phyloP scores from a whole-genome alignment of 2,329 filamentous ascomycete genomes.

The Paraphoma chrysanthemicola region DNA sequence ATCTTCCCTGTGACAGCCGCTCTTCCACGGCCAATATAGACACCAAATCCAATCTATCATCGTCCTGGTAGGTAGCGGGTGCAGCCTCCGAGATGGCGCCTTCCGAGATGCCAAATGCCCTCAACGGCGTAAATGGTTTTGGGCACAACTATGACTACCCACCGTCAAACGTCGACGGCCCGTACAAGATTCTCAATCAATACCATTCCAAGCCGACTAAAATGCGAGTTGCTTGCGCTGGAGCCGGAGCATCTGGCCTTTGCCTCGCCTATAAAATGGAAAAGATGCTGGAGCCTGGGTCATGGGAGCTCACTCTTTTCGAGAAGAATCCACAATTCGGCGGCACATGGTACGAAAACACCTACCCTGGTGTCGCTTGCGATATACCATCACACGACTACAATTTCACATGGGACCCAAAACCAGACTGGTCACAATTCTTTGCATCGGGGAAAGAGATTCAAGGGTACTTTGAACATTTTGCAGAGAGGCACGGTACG shows the following conservation, averaged over 20 bases:
- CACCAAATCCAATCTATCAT: too few species aligned
- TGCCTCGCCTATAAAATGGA: slow-evolving; percentile 45
- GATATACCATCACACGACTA: slow-evolving; percentile 61
- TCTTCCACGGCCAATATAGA: too few species aligned
- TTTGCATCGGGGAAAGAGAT: slow-evolving; percentile 59
- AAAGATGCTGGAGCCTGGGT: slow-evolving; percentile 36
- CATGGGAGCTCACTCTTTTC: slow-evolving; percentile 38
- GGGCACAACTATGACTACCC: slow-evolving; percentile 37
- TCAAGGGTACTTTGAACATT: slow-evolving; percentile 56
- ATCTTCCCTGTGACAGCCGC: too few species aligned
- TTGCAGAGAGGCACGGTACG: slow-evolving; percentile 68
- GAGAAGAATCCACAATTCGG: slow-evolving; percentile 42
- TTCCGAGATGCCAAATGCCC: slow-evolving; percentile 35
- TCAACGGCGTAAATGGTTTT: slow-evolving; percentile 38
- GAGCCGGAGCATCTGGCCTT: slow-evolving; percentile 40
- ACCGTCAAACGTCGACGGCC: slow-evolving; percentile 35
- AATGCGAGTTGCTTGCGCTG: slow-evolving; percentile 37
- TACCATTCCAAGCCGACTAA: slow-evolving; percentile 43
- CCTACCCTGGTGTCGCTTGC: slow-evolving; percentile 43
- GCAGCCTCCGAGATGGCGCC: slow-evolving; percentile 29
- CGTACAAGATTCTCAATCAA: slow-evolving; percentile 40
- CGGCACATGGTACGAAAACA: slow-evolving; percentile 45
- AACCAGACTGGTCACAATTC: slow-evolving; percentile 62
- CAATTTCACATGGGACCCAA: slow-evolving; percentile 67
- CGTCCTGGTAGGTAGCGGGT: neutral